Conservation (phyloP, 257 asterid genomes). For the Galeopsis tetrahit region DNA sequence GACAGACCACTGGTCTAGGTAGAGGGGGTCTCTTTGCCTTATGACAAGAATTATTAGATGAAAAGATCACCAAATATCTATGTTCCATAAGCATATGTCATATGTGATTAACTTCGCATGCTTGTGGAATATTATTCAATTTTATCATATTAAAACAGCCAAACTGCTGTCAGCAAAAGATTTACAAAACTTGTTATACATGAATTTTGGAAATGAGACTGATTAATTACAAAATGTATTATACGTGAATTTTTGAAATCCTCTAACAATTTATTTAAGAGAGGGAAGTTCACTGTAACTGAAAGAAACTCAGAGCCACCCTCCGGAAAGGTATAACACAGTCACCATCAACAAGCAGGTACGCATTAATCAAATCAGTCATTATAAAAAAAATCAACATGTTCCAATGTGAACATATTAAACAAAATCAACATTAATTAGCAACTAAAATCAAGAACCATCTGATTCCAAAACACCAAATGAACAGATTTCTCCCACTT, state of each 20-base stretch:
- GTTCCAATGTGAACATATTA: slow-evolving; percentile 19
- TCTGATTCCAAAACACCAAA: slow-evolving; percentile 2
- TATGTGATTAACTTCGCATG: not conserved
- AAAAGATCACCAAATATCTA: not conserved
- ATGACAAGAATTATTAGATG: slow-evolving; percentile 7
- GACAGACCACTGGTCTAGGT: not conserved
- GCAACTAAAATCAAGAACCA: not conserved
- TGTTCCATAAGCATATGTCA: not conserved
- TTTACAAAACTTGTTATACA: slow-evolving; percentile 2
- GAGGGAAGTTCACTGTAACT: not conserved
- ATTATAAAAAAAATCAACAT: not conserved
- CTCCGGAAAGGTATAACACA: not conserved
- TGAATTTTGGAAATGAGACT: not conserved
- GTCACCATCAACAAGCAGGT: slow-evolving; percentile 23
- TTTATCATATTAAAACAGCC: not conserved
- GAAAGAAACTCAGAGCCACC: slow-evolving; percentile 3
- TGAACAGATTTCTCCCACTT: slow-evolving; percentile 1
- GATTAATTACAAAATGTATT: not conserved
- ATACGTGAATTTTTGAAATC: not conserved
- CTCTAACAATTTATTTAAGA: not conserved
- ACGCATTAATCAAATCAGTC: slow-evolving; percentile 4
- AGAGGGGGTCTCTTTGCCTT: not conserved
- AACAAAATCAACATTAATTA: slow-evolving; percentile 1
- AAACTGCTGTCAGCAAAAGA: not conserved
- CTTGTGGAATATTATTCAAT: not conserved